Conservation (phyloP, 371 early-diverging fungal species). For the Fennellomyces sp. region DNA sequence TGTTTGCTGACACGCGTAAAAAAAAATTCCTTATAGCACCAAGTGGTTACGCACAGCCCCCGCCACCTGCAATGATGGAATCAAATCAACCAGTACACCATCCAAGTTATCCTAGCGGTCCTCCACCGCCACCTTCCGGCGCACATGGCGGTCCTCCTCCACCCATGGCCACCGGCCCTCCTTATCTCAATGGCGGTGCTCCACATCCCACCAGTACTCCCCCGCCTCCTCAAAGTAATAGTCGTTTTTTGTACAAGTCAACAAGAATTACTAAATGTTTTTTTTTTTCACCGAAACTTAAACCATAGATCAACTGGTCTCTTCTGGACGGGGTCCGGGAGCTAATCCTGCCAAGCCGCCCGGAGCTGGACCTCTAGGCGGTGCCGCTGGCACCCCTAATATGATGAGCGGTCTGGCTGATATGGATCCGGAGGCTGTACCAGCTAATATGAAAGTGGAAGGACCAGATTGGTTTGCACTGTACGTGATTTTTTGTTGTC, state of each 20-base stretch:
- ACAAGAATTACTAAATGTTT: neutral
- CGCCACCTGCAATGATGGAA: slow-evolving; percentile 19
- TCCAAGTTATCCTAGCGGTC: slow-evolving; percentile 9
- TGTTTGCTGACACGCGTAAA: neutral
- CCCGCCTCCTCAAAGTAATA: slow-evolving; percentile 19
- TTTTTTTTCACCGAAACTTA: neutral
- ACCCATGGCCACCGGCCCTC: slow-evolving; percentile 24
- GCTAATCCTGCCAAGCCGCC: slow-evolving; percentile 15
- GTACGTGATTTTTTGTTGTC: slow-evolving; percentile 27
- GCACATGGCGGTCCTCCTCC: slow-evolving; percentile 29
- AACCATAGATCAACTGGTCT: neutral
- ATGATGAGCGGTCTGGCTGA: slow-evolving; percentile 66
- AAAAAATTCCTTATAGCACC: neutral
- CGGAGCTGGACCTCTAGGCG: slow-evolving; percentile 25
- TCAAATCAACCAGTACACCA: slow-evolving; percentile 14
- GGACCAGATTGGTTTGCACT: slow-evolving; percentile 90
- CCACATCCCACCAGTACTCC: slow-evolving; percentile 44
- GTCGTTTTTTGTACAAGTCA: neutral
- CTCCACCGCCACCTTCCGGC: slow-evolving; percentile 19
- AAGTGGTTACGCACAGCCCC: slow-evolving; percentile 10
- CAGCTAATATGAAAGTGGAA: slow-evolving; percentile 80
- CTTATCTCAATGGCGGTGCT: slow-evolving; percentile 44
- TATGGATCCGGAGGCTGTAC: slow-evolving; percentile 82
- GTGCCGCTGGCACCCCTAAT: neutral
- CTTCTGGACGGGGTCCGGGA: slow-evolving; percentile 15